Evolutionary conservation across 2,329 filamentous ascomycete genomes (phyloP).

Genomic region (Daldinia eschscholtzii): DNA sequence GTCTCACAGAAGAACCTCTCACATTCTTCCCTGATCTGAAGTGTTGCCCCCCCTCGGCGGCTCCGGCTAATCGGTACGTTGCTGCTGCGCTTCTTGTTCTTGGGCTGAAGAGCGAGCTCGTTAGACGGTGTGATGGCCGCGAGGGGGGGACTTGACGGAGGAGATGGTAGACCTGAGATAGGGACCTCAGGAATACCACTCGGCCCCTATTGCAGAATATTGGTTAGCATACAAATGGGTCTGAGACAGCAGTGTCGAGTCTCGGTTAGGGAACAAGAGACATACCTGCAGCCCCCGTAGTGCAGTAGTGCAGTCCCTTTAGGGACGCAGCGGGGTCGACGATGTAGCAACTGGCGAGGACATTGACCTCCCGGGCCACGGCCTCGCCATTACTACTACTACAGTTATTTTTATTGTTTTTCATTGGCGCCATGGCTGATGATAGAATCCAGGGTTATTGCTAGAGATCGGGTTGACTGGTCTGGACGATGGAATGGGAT

Average conservation of each 20-base stretch:
- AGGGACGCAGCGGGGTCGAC: slow-evolving; percentile 80
- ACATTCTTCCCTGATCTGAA: slow-evolving; percentile 99
- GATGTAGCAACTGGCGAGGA: slow-evolving; percentile 92
- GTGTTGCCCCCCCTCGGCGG: slow-evolving; percentile 90
- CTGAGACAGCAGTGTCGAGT: not conserved
- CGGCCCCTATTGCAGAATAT: slow-evolving; percentile 67
- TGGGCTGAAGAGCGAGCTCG: slow-evolving; percentile 74
- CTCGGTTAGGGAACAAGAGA: slow-evolving; percentile 28
- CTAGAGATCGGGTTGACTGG: slow-evolving; percentile 16
- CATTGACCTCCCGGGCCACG: slow-evolving; percentile 74
- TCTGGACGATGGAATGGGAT: slow-evolving; percentile 1
- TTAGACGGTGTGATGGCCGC: slow-evolving; percentile 77
- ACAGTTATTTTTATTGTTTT: slow-evolving; percentile 75
- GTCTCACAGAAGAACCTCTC: slow-evolving; percentile 99
- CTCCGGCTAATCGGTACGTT: slow-evolving; percentile 56
- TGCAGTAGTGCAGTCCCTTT: slow-evolving; percentile 93
- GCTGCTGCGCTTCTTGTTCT: slow-evolving; percentile 60
- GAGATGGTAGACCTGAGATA: slow-evolving; percentile 85
- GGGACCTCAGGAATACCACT: slow-evolving; percentile 97
- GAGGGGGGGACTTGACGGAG: slow-evolving; percentile 90
- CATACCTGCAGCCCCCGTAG: slow-evolving; percentile 85
- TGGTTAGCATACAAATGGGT: slow-evolving; percentile 18
- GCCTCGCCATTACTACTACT: slow-evolving; percentile 82
- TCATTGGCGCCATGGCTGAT: slow-evolving; percentile 74
- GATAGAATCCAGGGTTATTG: slow-evolving; percentile 50